These are phyloP conservation scores for Cupressus sempervirens DNA, from an alignment of 75 land plant species.

Conservation along the genomic window DNA sequence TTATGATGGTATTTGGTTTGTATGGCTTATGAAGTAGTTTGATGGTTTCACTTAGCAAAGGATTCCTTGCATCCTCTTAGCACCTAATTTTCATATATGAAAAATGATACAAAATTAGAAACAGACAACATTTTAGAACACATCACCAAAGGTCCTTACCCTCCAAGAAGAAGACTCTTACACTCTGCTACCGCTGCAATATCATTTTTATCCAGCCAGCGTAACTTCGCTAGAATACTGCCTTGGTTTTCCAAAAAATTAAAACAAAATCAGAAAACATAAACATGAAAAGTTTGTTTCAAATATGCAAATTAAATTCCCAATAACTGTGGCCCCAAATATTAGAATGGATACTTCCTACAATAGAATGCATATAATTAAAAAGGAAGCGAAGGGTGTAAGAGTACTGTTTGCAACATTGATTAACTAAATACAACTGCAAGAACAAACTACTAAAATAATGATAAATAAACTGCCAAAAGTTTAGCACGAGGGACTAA, in stretches of 20 bases:
- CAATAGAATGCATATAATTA: background rate
- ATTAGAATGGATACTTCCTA: background rate
- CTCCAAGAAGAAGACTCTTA: slow-evolving; percentile 32
- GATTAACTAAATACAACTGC: background rate
- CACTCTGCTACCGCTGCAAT: slow-evolving; percentile 15
- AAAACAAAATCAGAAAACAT: background rate
- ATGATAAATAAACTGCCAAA: background rate
- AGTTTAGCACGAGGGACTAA: background rate
- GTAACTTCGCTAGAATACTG: slow-evolving; percentile 39
- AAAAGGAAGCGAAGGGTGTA: background rate
- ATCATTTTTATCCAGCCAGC: slow-evolving; percentile 42
- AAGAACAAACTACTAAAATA: background rate
- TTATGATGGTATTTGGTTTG: too few relatives aligned
- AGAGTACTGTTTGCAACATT: background rate
- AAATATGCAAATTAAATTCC: background rate
- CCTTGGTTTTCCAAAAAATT: background rate
- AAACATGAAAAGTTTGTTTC: background rate
- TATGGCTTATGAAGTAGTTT: too few relatives aligned
- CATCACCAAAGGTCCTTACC: slow-evolving; percentile 16
- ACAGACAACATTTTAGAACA: background rate
- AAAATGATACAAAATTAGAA: background rate
- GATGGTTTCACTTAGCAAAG: too few relatives aligned
- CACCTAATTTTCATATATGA: background rate
- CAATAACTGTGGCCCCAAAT: background rate
- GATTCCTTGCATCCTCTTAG: background rate